Conservation (phyloP, 495 filamentous ascomycete genomes). For the Neurospora sp. region DNA sequence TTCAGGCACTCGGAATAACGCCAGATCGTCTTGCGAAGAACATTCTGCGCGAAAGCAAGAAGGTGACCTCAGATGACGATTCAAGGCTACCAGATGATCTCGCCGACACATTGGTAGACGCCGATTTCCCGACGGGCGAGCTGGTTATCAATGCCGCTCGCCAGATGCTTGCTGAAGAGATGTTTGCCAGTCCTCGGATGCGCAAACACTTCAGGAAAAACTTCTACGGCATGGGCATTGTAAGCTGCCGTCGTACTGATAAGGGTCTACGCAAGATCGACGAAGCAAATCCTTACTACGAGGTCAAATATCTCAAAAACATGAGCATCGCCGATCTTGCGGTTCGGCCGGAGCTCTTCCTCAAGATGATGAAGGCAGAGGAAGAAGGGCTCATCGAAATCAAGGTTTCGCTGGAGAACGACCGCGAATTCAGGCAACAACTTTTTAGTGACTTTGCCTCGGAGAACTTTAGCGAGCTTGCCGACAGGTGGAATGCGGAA, state of each 20-base stretch:
- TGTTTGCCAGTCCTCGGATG: constrained; percentile 81
- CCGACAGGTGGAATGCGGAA: constrained; percentile 88
- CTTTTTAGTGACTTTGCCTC: constrained; percentile 78
- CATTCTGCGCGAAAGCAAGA: constrained; percentile 62
- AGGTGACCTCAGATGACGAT: constrained; percentile 77
- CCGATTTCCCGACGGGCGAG: constrained; percentile 66
- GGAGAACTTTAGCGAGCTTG: constrained; percentile 88
- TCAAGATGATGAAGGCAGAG: constrained; percentile 95
- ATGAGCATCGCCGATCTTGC: constrained; percentile 75
- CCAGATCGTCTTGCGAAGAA: constrained; percentile 82
- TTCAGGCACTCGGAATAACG: constrained; percentile 82
- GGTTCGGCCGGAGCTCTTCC: constrained; percentile 71
- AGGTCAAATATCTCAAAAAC: constrained; percentile 92
- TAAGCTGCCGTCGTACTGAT: constrained; percentile 83
- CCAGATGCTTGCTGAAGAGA: constrained; percentile 82
- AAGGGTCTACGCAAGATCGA: constrained; percentile 93
- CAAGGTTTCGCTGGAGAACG: constrained; percentile 61
- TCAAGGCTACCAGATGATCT: constrained; percentile 66
- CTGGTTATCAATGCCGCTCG: constrained; percentile 70
- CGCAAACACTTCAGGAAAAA: constrained; percentile 71
- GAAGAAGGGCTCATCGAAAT: constrained; percentile 86
- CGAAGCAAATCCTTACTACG: constrained; percentile 91
- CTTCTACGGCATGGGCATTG: constrained; percentile 70
- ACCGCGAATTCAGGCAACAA: constrained; percentile 58
- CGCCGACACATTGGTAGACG: constrained; percentile 61